phyloP scores from a whole-genome alignment of 129 eudicot species.

The Tanacetum coccineum region DNA sequence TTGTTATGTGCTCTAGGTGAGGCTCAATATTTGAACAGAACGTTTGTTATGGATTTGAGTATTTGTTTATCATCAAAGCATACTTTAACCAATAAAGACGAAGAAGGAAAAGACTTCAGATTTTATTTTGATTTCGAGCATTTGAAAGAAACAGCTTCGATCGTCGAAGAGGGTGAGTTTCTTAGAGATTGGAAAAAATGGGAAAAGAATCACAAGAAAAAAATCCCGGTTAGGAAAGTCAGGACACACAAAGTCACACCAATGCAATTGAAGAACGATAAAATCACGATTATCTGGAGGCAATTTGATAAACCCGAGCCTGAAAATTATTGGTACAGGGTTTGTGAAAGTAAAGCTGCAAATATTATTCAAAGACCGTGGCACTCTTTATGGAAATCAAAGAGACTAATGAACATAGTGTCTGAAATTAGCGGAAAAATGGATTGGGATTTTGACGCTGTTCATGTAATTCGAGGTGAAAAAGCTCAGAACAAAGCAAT shows the following conservation, averaged over 20 bases:
- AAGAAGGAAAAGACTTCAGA: constrained; percentile 90
- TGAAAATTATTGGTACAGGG: constrained; percentile 91
- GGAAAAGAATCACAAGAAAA: constrained; percentile 68
- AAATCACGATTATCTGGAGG: constrained; percentile 78
- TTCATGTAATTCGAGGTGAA: constrained; percentile 90
- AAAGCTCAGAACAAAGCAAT: constrained; percentile 71
- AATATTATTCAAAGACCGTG: constrained; percentile 80
- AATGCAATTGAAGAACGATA: constrained; percentile 77
- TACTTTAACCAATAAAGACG: constrained; percentile 61
- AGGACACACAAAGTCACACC: constrained; percentile 65
- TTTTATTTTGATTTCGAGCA: constrained; percentile 96
- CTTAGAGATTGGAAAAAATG: constrained; percentile 73
- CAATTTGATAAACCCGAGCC: constrained; percentile 88
- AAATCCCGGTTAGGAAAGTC: constrained; percentile 65
- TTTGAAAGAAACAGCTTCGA: constrained; percentile 73
- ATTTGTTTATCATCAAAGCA: constrained; percentile 65
- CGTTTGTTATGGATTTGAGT: constrained; percentile 89
- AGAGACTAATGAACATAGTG: constrained; percentile 93
- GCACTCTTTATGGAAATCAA: constrained; percentile 90
- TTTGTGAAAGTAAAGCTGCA: constrained; percentile 81
- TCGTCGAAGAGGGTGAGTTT: constrained; percentile 77
- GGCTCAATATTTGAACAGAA: constrained; percentile 83
- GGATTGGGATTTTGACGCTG: constrained; percentile 99
- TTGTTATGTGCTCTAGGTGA: constrained; percentile 94
- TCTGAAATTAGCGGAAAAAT: constrained; percentile 86